A percentile compares a stretch with the other conserved stretches of the same genome.
Conservation (phyloP, 768 basidiomycete species). For the Tylopilus cervinicoccineus region DNA sequence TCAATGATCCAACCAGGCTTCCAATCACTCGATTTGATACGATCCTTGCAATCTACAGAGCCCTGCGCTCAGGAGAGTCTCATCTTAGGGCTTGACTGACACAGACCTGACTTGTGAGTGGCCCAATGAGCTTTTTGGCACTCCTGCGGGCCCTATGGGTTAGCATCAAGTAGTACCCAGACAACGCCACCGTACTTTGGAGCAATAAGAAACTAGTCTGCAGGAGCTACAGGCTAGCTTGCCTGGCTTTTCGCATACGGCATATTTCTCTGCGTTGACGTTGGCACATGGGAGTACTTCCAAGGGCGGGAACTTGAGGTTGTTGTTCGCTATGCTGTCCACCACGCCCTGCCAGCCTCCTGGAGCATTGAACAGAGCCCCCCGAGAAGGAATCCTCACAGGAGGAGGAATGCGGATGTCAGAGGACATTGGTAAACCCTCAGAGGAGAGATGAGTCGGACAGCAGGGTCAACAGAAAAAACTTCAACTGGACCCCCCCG, state of each 20-base stretch:
- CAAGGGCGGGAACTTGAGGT: constrained; percentile 23
- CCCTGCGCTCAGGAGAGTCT: not conserved
- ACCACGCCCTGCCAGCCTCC: constrained; percentile 15
- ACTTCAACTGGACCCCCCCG: not conserved
- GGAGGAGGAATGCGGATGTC: constrained; percentile 20
- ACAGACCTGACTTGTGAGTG: constrained; percentile 35
- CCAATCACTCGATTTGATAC: constrained; percentile 18
- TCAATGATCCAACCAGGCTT: constrained; percentile 21
- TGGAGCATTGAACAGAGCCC: constrained; percentile 10
- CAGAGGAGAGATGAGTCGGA: not conserved
- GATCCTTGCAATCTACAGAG: constrained; percentile 27
- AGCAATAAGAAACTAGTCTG: constrained; percentile 43
- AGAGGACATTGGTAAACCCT: constrained; percentile 10
- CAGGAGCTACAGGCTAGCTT: constrained; percentile 30
- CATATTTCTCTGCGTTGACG: constrained; percentile 20
- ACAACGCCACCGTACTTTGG: constrained; percentile 20
- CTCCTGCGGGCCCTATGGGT: constrained; percentile 20
- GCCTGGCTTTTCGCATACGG: constrained; percentile 30
- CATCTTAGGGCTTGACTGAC: not conserved
- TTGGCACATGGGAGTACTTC: constrained; percentile 36
- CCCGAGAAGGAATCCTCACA: constrained; percentile 7
- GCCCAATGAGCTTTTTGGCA: constrained; percentile 43
- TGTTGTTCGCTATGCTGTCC: not conserved
- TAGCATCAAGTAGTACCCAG: not conserved
- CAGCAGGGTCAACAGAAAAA: not conserved